Evolutionary conservation across 2,329 filamentous ascomycete genomes (phyloP), one percentile per base, ranked within the genome.

Genomic region (Colletotrichum cordylinicola): DNA sequence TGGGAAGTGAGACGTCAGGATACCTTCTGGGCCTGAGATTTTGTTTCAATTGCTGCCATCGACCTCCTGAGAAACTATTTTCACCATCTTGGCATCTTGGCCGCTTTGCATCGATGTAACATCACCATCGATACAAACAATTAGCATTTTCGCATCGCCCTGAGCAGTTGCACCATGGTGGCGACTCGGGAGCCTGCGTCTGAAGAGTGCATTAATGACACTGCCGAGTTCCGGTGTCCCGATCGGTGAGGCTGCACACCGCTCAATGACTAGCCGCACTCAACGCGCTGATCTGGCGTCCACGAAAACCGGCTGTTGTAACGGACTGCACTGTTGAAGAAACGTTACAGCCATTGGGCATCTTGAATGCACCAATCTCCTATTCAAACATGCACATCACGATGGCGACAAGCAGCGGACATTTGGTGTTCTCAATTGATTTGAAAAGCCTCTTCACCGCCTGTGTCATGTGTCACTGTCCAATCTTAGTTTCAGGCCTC

Each of bases 401-500:
- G n/a, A 39, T 27, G 62, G 31, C 37, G 62, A 66, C 16, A 21
- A n/a, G 21, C 35, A 12, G 37, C 66, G 67, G 33, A 58, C 52
- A 68, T 66, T 52, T 61, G 18, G 13, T 27, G 24, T 58, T 55
- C 24, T 31, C 37, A n/a, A 37, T 72, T 55, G 52, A 55, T 27
- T 67, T 35, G 37, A 71, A 48, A 37, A 15, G 31, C 55, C 29
- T 33, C 15, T 35, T 75, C 73, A 75, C 73, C 73, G 72, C 72
- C 58, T 35, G 61, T 48, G 62, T 60, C 39, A n/a, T 31, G 27
- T 31, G 56, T 60, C 27, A 24, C 15, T 39, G 31, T 39, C 27
- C 61, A 37, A 72, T 75, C 67, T 72, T 62, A 68, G 69, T 68
- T 58, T 72, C 73, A 56, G 67, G 67, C 48, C 55, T 64, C 37